Percentiles rank a stretch among this genome's conserved stretches.
phyloP scores from a whole-genome alignment of 805 yeast species.

The Komagataella ulmi region DNA sequence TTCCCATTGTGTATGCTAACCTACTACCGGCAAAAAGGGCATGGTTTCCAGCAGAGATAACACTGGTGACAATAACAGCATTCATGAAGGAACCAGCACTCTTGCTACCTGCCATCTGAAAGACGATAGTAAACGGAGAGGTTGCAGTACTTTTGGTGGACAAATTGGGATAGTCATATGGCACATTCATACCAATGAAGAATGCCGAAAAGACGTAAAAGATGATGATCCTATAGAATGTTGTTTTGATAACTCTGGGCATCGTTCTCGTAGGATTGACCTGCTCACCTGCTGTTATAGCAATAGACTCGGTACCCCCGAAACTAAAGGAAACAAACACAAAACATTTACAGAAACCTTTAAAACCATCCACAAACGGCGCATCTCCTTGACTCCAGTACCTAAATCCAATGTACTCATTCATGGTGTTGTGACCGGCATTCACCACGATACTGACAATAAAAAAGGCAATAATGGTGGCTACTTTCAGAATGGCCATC shows the following conservation, averaged over 20 bases:
- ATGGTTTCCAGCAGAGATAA: slow-evolving; percentile 45
- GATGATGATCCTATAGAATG: slow-evolving; percentile 38
- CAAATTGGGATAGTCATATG: slow-evolving; percentile 32
- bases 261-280: slow-evolving; percentile 40
- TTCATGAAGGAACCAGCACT: slow-evolving; percentile 51
- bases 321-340: slow-evolving; percentile 47
- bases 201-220: slow-evolving; percentile 35
- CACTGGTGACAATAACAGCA: slow-evolving; percentile 42
- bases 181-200: slow-evolving; percentile 46
- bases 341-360: slow-evolving; percentile 42
- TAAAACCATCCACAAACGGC: slow-evolving; percentile 40
- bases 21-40: slow-evolving; percentile 39
- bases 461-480: slow-evolving; percentile 46
- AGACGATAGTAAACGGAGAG: slow-evolving; percentile 62
- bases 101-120: slow-evolving; percentile 31
- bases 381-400: slow-evolving; percentile 41
- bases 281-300: slow-evolving; percentile 46
- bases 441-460: slow-evolving; percentile 42
- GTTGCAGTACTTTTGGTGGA: slow-evolving; percentile 36
- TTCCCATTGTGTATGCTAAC: slow-evolving; percentile 29
- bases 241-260: slow-evolving; percentile 43
- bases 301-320: slow-evolving; percentile 49
- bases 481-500: slow-evolving; percentile 51
- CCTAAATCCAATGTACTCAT: slow-evolving; percentile 28
- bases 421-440: slow-evolving; percentile 42